A percentile compares a stretch with the other conserved stretches of the same genome.
Conservation (phyloP, 371 early-diverging fungal genomes). For the Zychaea mexicana region DNA sequence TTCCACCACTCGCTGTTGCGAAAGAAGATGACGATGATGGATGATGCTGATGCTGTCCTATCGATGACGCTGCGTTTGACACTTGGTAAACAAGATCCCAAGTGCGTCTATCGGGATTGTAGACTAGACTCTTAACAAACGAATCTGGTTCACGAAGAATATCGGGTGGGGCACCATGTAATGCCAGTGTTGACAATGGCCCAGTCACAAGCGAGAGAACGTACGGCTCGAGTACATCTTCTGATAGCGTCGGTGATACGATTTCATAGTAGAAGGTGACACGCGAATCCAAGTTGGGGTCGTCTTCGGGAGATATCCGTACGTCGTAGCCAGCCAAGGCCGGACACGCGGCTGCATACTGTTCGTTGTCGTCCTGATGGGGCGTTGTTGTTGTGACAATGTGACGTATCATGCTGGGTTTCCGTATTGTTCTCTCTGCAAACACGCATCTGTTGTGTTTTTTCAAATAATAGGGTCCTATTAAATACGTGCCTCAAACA, state of each 20-base stretch:
- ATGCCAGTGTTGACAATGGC: constrained; percentile 9
- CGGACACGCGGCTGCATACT: neutral
- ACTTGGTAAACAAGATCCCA: constrained; percentile 7
- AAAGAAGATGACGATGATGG: neutral
- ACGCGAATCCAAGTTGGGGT: constrained; percentile 26
- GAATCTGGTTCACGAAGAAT: neutral
- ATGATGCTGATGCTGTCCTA: too few species aligned
- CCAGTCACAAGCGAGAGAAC: constrained; percentile 15
- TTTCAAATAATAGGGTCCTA: neutral
- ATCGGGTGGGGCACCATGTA: constrained; percentile 17
- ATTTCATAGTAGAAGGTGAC: constrained; percentile 13
- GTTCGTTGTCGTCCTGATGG: neutral
- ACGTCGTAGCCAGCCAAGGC: constrained; percentile 7
- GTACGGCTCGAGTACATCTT: constrained; percentile 8
- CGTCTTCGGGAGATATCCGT: constrained; percentile 10
- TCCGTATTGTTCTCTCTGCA: constrained; percentile 10
- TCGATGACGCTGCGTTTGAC: too few species aligned
- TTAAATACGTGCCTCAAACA: neutral
- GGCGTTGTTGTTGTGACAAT: constrained; percentile 2
- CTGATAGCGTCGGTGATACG: neutral
- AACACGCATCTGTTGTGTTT: neutral
- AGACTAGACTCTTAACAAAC: neutral
- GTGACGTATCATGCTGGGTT: constrained; percentile 1
- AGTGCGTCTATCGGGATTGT: constrained; percentile 8
- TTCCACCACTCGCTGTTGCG: too few species aligned